Base-by-base conservation (phyloP, 2,329 filamentous ascomycete species). In the Cytospora leucostoma region DNA sequence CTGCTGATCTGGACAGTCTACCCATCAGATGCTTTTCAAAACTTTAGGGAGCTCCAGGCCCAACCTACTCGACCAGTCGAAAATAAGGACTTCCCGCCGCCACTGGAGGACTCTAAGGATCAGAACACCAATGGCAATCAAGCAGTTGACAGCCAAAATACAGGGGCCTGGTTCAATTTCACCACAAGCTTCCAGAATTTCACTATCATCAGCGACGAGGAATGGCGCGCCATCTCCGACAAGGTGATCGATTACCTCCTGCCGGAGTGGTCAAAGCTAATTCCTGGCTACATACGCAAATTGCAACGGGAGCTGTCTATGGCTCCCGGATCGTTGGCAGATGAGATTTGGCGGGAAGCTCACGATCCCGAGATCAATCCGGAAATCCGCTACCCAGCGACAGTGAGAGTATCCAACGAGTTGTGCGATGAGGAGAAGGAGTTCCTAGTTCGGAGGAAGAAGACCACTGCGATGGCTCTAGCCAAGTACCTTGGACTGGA, bases 301-400 rank as follows among this genome's bases (percentile, higher is more conserved):
- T 83, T 98, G 38, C 93, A 97, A 73, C 85, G 86, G 27, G 94
- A 98, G 76, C 81, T 97, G 17, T 95, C 92, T 38, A 89, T 95
- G 86, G 86, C 89, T 0, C 91, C 92, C 0, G 94, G 93, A 1
- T 96, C 93, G 0, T 79, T 99, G 50, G 92, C 94, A 13, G 90
- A 96, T 71, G 91, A 97, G 69, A 95, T 99, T 64, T 98, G 95
- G 95, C 81, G 83, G 67, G 94, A 98, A 70, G 92, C 95, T 0
- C 90, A 93, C 63, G 91, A 98, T 72, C 87, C 93, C 0, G 81
- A 86, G 55, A 81, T 91, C 66, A 92, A 98, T 69, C 94, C 94
- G 0, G 95, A 99, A 73, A 96, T 98, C 63, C 79, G 86, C 37
- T 92, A 89, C 78, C 86, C 92, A 49, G 93, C 94, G 19, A 81